These are phyloP conservation scores for Blattamonas nauphoetae DNA, from an alignment of 78 protist species.

Conservation along the genomic window DNA sequence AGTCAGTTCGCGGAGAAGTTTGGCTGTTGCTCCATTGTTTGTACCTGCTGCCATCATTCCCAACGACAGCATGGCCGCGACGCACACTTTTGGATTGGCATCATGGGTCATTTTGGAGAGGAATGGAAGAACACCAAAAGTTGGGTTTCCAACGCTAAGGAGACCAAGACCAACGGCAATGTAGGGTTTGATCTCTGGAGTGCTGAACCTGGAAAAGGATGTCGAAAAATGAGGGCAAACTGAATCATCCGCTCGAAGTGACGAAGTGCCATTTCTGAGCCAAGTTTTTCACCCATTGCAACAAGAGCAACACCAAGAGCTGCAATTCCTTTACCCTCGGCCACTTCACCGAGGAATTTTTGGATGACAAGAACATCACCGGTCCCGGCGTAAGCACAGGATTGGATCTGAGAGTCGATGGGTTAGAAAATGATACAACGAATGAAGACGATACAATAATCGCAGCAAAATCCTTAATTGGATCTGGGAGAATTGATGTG, in stretches of 20 bases:
- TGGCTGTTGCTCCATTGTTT: slow-evolving; percentile 84
- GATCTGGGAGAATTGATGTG: slow-evolving; percentile 45
- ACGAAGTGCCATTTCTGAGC: slow-evolving; percentile 81
- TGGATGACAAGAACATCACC: slow-evolving; percentile 80
- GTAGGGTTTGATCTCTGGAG: background rate
- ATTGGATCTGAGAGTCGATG: slow-evolving; percentile 35
- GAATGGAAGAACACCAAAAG: background rate
- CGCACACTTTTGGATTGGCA: background rate
- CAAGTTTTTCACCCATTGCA: slow-evolving; percentile 91
- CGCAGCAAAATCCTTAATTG: slow-evolving; percentile 39
- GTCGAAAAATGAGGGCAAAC: background rate
- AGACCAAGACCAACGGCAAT: background rate
- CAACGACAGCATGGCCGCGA: slow-evolving; percentile 65
- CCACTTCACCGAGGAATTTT: slow-evolving; percentile 55
- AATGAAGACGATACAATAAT: slow-evolving; percentile 19
- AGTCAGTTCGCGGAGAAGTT: slow-evolving; percentile 68
- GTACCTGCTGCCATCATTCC: slow-evolving; percentile 83
- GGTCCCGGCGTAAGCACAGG: slow-evolving; percentile 91
- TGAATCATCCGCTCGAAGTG: slow-evolving; percentile 72
- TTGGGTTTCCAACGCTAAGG: background rate
- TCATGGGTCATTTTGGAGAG: slow-evolving; percentile 2
- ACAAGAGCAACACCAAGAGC: slow-evolving; percentile 77
- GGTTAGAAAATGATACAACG: background rate
- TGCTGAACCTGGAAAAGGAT: background rate
- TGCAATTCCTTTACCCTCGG: slow-evolving; percentile 55